These are phyloP conservation scores for Tilletiopsis washingtonensis DNA, from an alignment of 1,284 basidiomycete species.

Conservation along the genomic window DNA sequence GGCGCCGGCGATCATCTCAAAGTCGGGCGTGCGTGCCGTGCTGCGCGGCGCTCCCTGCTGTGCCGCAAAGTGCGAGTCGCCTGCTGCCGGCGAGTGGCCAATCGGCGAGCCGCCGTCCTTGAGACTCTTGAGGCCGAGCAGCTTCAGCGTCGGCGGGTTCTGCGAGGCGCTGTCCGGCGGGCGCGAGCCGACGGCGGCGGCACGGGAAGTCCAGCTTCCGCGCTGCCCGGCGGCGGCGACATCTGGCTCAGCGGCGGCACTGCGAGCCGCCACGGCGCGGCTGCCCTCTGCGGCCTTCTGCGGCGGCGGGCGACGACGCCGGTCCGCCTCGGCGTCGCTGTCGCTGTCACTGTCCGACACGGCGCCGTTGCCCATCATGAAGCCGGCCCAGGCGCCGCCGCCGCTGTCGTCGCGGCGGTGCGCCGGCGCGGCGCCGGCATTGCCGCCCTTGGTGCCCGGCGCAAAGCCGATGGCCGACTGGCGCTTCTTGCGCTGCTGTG, in stretches of 20 bases:
- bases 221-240: slow-evolving; percentile 2
- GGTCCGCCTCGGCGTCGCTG: slow-evolving; percentile 27
- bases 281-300: background rate
- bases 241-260: too few species aligned
- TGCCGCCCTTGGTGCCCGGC: slow-evolving; percentile 14
- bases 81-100: background rate
- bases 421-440: background rate
- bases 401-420: background rate
- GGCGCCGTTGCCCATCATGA: slow-evolving; percentile 22
- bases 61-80: slow-evolving; percentile 3
- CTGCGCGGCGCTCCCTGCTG: slow-evolving; percentile 3
- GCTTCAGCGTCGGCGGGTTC: slow-evolving; percentile 36
- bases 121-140: slow-evolving; percentile 33
- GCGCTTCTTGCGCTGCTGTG: slow-evolving; percentile 2
- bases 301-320: background rate
- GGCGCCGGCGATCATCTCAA: slow-evolving; percentile 5
- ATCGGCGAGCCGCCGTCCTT: slow-evolving; percentile 12
- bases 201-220: slow-evolving; percentile 31
- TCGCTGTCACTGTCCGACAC: slow-evolving; percentile 25
- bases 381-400: slow-evolving; percentile 10
- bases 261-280: background rate
- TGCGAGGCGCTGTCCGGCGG: slow-evolving; percentile 38
- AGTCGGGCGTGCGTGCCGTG: slow-evolving; percentile 2
- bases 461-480: slow-evolving; percentile 19
- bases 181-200: slow-evolving; percentile 33